Evolutionary conservation across 768 basidiomycete genomes (phyloP), one percentile per base, ranked within the genome.

Genomic region (Leucocoprinus birnbaumii): DNA sequence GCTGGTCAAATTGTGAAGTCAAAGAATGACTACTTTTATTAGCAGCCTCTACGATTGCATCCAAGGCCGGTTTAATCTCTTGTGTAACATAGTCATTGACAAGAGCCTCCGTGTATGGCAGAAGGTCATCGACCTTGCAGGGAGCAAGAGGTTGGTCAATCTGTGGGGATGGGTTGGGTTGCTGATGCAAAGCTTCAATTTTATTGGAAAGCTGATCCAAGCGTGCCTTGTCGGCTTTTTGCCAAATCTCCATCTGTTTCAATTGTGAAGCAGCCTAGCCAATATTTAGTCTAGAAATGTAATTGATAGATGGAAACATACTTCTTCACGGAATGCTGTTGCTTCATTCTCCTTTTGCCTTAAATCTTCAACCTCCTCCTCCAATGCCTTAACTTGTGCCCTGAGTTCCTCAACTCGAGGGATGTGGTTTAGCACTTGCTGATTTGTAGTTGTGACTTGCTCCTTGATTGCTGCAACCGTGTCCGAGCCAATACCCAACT

Each of bases 291-390:
- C 5, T 16, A 13, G 41, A 25, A 22, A 51, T 24, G 25, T 25
- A 9, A 37, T 24, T 41, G 2, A 21, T 14, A 51, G 31, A 31
- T 44, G 26, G 37, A 18, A 8, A n/a, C 10, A 27, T 43, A 66
- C 68, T 58, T 63, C 40, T 9, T 56, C 55, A 45, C 58, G 62
- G 19, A 65, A 40, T 14, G 67, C 69, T 10, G 80, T 72, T 38
- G 71, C 75, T n/a, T 72, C 72, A 16, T 72, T 70, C 21, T 70
- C 71, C 38, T 73, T 73, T 6, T 71, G 71, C 19, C 68, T 67
- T 26, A 74, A 62, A 10, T 69, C 69, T 22, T 62, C 65, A 18
- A 59, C 51, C 22, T 64, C 63, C 5, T 63, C 56, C 22, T 70
- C 61, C 1, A 68, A 60, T 3, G 68, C 70, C 10, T 72, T 35